These are phyloP conservation scores for Trichoderma atroviride DNA, from an alignment of 2,329 filamentous ascomycete species.

Conservation along the genomic window DNA sequence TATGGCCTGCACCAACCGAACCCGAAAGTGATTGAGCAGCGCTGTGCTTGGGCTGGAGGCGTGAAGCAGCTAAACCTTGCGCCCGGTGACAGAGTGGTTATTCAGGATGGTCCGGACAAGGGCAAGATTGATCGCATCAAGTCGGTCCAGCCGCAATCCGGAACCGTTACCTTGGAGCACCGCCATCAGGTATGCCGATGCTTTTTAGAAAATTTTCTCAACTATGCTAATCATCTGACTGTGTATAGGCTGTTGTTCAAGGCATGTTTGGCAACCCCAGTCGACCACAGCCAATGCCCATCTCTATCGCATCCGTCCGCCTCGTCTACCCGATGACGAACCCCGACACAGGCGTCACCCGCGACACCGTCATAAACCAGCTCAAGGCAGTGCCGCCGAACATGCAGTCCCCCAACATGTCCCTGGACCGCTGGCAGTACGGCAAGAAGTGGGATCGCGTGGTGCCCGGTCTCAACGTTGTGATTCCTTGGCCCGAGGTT, in stretches of 20 bases:
- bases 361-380: constrained; percentile 78
- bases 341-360: constrained; percentile 62
- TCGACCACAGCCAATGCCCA: constrained; percentile 44
- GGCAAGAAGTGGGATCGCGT: constrained; percentile 55
- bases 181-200: constrained; percentile 62
- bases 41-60: constrained; percentile 60
- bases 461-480: constrained; percentile 70
- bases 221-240: neutral
- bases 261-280: constrained; percentile 39
- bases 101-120: constrained; percentile 76
- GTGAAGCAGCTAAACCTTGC: constrained; percentile 63
- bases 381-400: constrained; percentile 57
- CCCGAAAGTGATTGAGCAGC: constrained; percentile 44
- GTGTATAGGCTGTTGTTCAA: constrained; percentile 35
- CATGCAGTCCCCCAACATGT: constrained; percentile 51
- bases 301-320: constrained; percentile 73
- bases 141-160: constrained; percentile 56
- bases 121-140: constrained; percentile 79
- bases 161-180: constrained; percentile 63
- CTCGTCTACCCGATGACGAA: constrained; percentile 78
- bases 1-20: constrained; percentile 36
- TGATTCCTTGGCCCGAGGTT: constrained; percentile 75
- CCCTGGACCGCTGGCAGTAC: constrained; percentile 45
- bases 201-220: neutral
- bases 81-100: constrained; percentile 76